A percentile compares a stretch with the other conserved stretches of the same genome.
Conservation (phyloP, 2,329 filamentous ascomycete genomes). For the Rutstroemia sp. region DNA sequence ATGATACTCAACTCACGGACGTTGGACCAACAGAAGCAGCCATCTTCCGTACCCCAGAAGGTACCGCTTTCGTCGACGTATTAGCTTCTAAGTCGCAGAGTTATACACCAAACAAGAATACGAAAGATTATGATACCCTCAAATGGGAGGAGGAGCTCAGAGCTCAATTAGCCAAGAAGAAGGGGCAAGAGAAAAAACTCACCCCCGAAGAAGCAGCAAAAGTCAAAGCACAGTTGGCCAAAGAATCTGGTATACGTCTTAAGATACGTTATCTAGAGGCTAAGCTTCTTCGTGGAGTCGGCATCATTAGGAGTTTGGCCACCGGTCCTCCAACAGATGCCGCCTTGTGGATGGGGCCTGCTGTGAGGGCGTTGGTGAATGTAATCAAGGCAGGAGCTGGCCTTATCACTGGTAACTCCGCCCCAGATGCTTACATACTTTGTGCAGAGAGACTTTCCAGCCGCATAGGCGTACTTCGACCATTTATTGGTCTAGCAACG, state of each 20-base stretch:
- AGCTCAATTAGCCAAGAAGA: conserved; percentile 83
- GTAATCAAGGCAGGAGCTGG: conserved; percentile 75
- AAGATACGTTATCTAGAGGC: conserved; percentile 64
- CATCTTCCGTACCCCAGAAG: conserved; percentile 86
- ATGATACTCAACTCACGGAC: conserved; percentile 58
- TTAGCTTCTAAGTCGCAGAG: conserved; percentile 72
- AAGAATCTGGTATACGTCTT: conserved; percentile 72
- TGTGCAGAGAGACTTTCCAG: conserved; percentile 69
- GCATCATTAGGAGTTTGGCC: conserved; percentile 75
- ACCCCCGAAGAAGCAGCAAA: conserved; percentile 83
- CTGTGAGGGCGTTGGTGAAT: conserved; percentile 64
- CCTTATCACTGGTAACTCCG: conserved; percentile 71
- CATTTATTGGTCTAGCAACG: conserved; percentile 82
- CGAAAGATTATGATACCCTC: conserved; percentile 88
- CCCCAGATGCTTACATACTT: conserved; percentile 70
- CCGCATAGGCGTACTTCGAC: conserved; percentile 67
- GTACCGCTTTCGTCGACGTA: conserved; percentile 83
- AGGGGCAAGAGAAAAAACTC: conserved; percentile 83
- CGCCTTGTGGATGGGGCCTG: conserved; percentile 78
- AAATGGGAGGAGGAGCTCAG: conserved; percentile 96
- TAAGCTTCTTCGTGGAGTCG: conserved; percentile 72
- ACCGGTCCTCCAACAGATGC: conserved; percentile 85
- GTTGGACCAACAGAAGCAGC: conserved; percentile 84
- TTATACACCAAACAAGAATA: conserved; percentile 72
- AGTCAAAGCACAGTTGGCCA: conserved; percentile 82